Percentiles rank a stretch among this genome's conserved stretches.
These are phyloP conservation scores for Ogataea neopini DNA, from an alignment of 805 yeast species.

Conservation along the genomic window DNA sequence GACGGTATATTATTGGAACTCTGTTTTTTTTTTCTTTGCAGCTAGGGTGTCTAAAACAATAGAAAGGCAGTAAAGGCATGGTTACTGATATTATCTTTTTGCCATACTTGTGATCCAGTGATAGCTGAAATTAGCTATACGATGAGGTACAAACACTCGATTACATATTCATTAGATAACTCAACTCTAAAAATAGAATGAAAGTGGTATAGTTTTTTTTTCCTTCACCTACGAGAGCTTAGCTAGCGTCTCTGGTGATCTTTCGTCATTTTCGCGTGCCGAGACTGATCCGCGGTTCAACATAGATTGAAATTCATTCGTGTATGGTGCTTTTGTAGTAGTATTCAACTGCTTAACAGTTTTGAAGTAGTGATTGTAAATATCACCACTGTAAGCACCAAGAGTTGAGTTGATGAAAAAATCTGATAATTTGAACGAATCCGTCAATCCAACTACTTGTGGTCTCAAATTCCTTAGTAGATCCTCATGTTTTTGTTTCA, in stretches of 20 bases:
- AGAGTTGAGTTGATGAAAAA: slow-evolving; percentile 78
- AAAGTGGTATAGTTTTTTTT: background rate
- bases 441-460: slow-evolving; percentile 76
- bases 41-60: background rate
- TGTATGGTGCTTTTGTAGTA: slow-evolving; percentile 65
- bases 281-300: slow-evolving; percentile 41
- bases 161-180: background rate
- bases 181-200: slow-evolving; percentile 1
- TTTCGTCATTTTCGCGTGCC: slow-evolving; percentile 33
- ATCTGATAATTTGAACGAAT: slow-evolving; percentile 81
- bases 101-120: background rate
- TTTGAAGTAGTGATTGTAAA: slow-evolving; percentile 73
- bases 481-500: slow-evolving; percentile 43
- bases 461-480: slow-evolving; percentile 57
- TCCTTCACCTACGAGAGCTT: slow-evolving; percentile 23
- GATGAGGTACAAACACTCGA: background rate
- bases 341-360: slow-evolving; percentile 52
- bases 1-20: background rate
- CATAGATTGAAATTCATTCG: slow-evolving; percentile 38
- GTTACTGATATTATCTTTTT: slow-evolving; percentile 2
- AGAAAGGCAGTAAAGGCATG: background rate
- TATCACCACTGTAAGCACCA: slow-evolving; percentile 80
- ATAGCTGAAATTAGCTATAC: no score
- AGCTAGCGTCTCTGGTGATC: slow-evolving; percentile 20
- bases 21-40: background rate